Percentiles rank a stretch among this genome's conserved stretches.
These are phyloP conservation scores for Rhododendron molle DNA, from an alignment of 148 eudicot species.

Conservation along the genomic window DNA sequence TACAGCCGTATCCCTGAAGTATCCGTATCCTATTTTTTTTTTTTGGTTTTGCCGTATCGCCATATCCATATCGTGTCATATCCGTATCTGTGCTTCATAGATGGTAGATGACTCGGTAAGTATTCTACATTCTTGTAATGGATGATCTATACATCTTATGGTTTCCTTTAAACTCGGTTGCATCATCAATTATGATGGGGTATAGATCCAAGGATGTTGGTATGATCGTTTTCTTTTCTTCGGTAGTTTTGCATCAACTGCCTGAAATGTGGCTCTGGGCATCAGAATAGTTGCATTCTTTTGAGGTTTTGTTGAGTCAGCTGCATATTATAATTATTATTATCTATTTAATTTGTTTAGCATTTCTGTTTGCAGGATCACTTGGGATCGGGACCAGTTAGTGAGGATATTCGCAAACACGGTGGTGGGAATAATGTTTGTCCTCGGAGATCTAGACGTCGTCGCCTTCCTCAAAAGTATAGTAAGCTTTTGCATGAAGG, in stretches of 20 bases:
- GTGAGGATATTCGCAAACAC: constrained; percentile 32
- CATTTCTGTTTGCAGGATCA: constrained; percentile 33
- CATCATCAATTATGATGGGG: not conserved
- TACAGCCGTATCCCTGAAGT: too few species aligned
- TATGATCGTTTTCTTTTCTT: not conserved
- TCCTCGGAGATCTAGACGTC: constrained; percentile 37
- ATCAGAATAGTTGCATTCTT: not conserved
- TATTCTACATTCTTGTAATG: not conserved
- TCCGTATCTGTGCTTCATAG: too few species aligned
- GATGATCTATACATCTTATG: not conserved
- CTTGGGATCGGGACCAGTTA: constrained; percentile 10
- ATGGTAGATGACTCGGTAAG: not conserved
- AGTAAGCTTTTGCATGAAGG: constrained; percentile 54
- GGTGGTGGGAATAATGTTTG: constrained; percentile 30
- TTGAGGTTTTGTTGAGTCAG: not conserved
- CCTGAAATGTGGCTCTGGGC: not conserved
- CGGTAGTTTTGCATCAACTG: not conserved
- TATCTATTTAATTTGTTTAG: not conserved
- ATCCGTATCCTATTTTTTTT: too few species aligned
- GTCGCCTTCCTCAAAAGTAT: constrained; percentile 58
- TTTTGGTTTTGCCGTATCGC: too few species aligned
- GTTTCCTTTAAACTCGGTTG: not conserved
- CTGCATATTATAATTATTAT: not conserved
- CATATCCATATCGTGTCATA: too few species aligned
- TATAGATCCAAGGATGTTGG: not conserved